Evolutionary conservation across 345 rosid species (phyloP), one percentile per base, ranked within the genome.

Genomic region (Gossypium anomalum): DNA sequence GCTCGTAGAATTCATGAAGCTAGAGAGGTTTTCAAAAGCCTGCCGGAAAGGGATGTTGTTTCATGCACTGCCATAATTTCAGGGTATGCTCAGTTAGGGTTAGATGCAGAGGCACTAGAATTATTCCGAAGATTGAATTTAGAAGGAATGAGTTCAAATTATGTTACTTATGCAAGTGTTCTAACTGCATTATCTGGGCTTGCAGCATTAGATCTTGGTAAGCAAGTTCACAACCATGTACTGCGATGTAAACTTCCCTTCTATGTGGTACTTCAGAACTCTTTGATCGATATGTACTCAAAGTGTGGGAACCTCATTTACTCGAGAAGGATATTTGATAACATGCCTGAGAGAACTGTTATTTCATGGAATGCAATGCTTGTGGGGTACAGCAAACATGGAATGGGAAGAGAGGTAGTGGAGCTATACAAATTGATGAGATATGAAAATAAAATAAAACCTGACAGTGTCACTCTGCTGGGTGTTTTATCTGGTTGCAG

Each of bases 41-140:
- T 92, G 75, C 89, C 97, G 17, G 86, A 88, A 80, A 88, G 97
- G 85, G 97, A 94, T 85, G 98, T 94, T 81, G 98, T 92, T 72
- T 87, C 93, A 16, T 94, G 98, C 71, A 94, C 97, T 15, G 95
- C 97, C 51, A 88, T 92, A n/a, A 85, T 94, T 75, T 87, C 92
- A 52, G 98, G 97, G n/a, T 94, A 89, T 75, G 92, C 97, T 9
- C 97, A 94, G 41, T 61, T 92, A 55, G 95, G 97, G 66, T 83
- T 83, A 48, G 97, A 92, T 66, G 90, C 83, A 78, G 93, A 89
- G 59, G 97, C 97, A 51, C 64, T 94, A n/a, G 82, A 86, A 75
- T 78, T 87, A 60, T 94, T 94, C 74, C 84, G 84, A 73, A 83
- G 80, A 74, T 81, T 92, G 78, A 85, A 83, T 77, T 76, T 72